These are phyloP conservation scores for Penicillium rolfsii DNA, from an alignment of 2,329 filamentous ascomycete species.

Conservation along the genomic window DNA sequence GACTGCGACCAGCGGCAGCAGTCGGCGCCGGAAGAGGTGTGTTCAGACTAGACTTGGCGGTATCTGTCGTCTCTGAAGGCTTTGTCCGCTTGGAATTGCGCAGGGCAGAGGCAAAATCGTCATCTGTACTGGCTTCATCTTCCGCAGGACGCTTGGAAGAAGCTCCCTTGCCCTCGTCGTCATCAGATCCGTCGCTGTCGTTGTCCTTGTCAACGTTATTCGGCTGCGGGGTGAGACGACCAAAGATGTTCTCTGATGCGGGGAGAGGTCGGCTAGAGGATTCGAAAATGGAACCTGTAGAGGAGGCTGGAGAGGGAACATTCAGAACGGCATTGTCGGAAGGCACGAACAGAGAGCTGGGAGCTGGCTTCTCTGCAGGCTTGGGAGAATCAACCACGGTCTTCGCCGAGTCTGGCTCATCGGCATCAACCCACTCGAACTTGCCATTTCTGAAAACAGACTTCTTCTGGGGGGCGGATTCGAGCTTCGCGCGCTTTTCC, in stretches of 20 bases:
- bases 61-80: conserved; percentile 18
- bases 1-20: conserved; percentile 34
- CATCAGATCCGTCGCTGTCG: conserved; percentile 31
- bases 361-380: conserved; percentile 5
- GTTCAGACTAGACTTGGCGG: conserved; percentile 20
- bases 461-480: conserved; percentile 40
- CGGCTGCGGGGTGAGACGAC: conserved; percentile 37
- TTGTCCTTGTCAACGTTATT: conserved; percentile 33
- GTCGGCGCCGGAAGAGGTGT: conserved; percentile 23
- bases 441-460: conserved; percentile 38
- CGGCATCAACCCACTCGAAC: conserved; percentile 38
- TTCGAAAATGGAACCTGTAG: conserved; percentile 36
- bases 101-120: conserved; percentile 27
- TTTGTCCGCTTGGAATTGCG: conserved; percentile 27
- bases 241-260: conserved; percentile 43
- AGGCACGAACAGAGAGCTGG: conserved; percentile 2
- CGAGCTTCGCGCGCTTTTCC: conserved; percentile 49
- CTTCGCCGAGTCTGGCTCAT: conserved; percentile 21
- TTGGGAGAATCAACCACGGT: conserved; percentile 4
- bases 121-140: conserved; percentile 30
- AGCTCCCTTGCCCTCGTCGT: conserved; percentile 20
- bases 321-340: conserved; percentile 3
- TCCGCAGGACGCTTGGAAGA: conserved; percentile 26
- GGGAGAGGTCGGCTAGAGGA: conserved; percentile 32
- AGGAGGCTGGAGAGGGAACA: conserved; percentile 16